Evolutionary conservation across 164 flowering plant species (phyloP).

Genomic region (Cinnamomum chago): DNA sequence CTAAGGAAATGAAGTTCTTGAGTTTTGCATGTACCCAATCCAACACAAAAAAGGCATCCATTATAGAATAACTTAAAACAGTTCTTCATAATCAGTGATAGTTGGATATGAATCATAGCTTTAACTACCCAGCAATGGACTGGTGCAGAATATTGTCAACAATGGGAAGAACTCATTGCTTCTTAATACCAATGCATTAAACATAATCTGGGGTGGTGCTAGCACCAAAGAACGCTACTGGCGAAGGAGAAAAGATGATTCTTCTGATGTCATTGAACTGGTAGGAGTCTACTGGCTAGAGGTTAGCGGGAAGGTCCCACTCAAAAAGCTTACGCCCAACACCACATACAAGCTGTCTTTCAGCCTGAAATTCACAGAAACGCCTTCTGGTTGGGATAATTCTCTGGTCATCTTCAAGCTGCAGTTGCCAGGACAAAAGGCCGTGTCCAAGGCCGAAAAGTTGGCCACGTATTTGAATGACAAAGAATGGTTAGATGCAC

Average conservation of each 20-base stretch:
- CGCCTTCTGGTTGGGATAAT: conserved; percentile 8
- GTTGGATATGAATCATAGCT: background rate
- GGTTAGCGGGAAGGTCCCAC: conserved; percentile 8
- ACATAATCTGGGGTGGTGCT: conserved; percentile 13
- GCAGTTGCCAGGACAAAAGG: conserved; percentile 7
- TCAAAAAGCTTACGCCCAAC: background rate
- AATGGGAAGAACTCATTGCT: background rate
- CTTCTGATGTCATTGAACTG: background rate
- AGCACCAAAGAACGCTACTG: conserved; percentile 8
- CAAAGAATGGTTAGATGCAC: background rate
- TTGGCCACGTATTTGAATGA: background rate
- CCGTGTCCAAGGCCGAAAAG: background rate
- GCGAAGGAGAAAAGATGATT: background rate
- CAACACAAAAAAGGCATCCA: no score
- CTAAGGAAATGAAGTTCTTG: no score
- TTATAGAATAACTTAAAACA: no score
- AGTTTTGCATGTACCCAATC: no score
- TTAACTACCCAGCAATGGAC: background rate
- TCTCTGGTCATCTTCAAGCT: conserved; percentile 4
- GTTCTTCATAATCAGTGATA: no score
- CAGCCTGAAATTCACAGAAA: background rate
- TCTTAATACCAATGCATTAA: conserved; percentile 6
- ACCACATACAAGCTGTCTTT: conserved; percentile 5
- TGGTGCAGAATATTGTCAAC: background rate
- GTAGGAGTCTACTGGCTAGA: conserved; percentile 18